Evolutionary conservation across 441 rosid species (phyloP).

Genomic region (Iberis amara): DNA sequence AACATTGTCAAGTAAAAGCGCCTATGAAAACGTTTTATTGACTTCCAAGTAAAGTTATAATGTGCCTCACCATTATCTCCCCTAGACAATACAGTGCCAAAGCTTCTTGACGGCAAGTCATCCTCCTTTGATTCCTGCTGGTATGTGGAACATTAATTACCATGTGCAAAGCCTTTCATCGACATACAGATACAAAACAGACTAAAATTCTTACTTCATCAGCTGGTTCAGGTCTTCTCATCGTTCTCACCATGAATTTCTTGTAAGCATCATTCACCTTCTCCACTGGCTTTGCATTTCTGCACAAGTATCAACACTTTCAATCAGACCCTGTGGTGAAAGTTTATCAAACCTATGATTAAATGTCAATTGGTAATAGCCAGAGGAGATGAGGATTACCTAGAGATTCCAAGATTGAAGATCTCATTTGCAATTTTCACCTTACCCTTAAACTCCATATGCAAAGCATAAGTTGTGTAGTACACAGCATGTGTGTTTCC

Average conservation of each 20-base stretch:
- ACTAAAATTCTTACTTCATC: slow-evolving; percentile 40
- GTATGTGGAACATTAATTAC: slow-evolving; percentile 9
- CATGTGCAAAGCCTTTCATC: neutral
- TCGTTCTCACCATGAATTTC: slow-evolving; percentile 53
- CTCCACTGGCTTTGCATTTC: slow-evolving; percentile 63
- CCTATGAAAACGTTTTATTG: slow-evolving; percentile 4
- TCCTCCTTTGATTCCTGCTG: slow-evolving; percentile 52
- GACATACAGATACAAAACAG: slow-evolving; percentile 4
- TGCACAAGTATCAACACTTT: slow-evolving; percentile 19
- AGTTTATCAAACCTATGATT: too few relatives aligned
- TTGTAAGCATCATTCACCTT: slow-evolving; percentile 61
- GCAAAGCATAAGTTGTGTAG: slow-evolving; percentile 61
- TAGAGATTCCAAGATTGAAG: slow-evolving; percentile 60
- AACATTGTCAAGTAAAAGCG: slow-evolving; percentile 12
- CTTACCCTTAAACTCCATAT: slow-evolving; percentile 68
- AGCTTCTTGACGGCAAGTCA: slow-evolving; percentile 53
- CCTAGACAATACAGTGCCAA: slow-evolving; percentile 64
- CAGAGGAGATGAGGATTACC: slow-evolving; percentile 31
- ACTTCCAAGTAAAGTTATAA: slow-evolving; percentile 6
- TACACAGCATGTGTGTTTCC: slow-evolving; percentile 62
- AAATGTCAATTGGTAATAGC: too few relatives aligned
- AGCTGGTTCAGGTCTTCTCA: slow-evolving; percentile 35
- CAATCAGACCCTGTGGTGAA: slow-evolving; percentile 5
- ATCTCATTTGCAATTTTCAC: slow-evolving; percentile 69
- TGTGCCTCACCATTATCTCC: slow-evolving; percentile 38